Base-by-base conservation (phyloP, 768 basidiomycete species). In the Trichaptum fuscoviolaceum region DNA sequence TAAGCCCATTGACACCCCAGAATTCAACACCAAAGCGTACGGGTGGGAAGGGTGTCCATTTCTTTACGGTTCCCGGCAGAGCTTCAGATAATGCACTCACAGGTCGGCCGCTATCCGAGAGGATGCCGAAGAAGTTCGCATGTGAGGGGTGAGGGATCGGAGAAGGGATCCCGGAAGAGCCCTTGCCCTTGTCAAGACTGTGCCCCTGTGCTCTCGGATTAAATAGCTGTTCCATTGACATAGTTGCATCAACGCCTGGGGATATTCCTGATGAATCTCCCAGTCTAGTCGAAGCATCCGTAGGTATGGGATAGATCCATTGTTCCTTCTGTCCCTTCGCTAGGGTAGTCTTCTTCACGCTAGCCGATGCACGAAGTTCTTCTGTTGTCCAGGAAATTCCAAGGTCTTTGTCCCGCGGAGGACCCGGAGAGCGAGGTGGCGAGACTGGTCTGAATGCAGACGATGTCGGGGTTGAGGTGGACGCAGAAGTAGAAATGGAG, bases 21-120 rank as follows among this genome's bases (percentile, higher is more conserved):
- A 96, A 96, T 76, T 96, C 95, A 63, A 94, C 92, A 9, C 86
- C 85, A 73, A 96, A 93, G 24, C 95, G 85, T 76, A 83, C 91
- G 0, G 95, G 95, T 59, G 90, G 87, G 72, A 87, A 85, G n/a
- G 84, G 80, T 0, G 88, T 84, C 88, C 89, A 93, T 70, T 76
- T 83, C 58, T 83, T 77, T 3, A 83, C 83, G n/a, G 75, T 76
- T 0, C 79, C 65, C 68, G 85, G 84, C 17, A 71, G 76, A 12
- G 78, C 71, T 62, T 83, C 72, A 69, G 83, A 84, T 57, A 64
- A 60, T 30, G 77, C 76, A 6, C 75, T 70, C 0, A 79, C 80
- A 6, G 78, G 77, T 68, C 78, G 80, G 57, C 80, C 76, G 7
- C 25, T 6, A 34, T 81, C 77, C 2, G 82, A 77, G 67, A 81